Base-by-base conservation (phyloP, 306 rosid genomes). In the Ochetophila trinervis region DNA sequence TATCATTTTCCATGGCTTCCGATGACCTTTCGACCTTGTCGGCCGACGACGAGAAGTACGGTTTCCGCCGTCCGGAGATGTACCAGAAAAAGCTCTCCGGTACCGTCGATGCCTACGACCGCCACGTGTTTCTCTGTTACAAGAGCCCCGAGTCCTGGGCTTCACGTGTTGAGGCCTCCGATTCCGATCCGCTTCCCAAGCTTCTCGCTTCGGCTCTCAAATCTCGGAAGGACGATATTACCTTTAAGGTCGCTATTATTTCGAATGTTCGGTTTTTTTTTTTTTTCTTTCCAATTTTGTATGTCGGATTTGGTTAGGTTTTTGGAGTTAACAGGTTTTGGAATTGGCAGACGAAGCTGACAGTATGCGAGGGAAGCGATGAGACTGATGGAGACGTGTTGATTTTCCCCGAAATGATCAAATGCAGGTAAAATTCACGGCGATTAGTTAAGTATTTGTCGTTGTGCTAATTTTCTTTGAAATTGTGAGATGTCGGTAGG, bases 61-160 rank as follows among this genome's bases (percentile, higher is more conserved):
- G 97, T 3, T 93, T 93, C 82, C 70, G 70, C 19, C 83, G 98
- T 15, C 85, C 86, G 51, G 98, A 93, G 81, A 89, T 93, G 98
- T 84, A 82, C 81, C 63, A 53, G 69, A 81, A 59, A 40, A 87
- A 53, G 15, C 93, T 87, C 23, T 82, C 87, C 9, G 95, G 95
- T 16, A 87, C 95, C 42, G 84, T 89, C 10, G 80, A 70, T 16
- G 63, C 87, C 11, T 89, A 93, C 85, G 91, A 81, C 32, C 96
- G 97, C 67, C 98, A 93, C 63, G 86, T 93, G 0, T 93, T 93
- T 73, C 88, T 87, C 47, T 89, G 98, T 69, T 87, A 89, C 80
- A 84, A 83, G 90, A 82, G 74, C 62, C 89, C 81, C 58, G 79
- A 34, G 66, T 57, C 48, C 37, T 93, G 98, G 98, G 84, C 91